phyloP scores from a whole-genome alignment of 23 red algal genomes.

The Chondrus crispus region DNA sequence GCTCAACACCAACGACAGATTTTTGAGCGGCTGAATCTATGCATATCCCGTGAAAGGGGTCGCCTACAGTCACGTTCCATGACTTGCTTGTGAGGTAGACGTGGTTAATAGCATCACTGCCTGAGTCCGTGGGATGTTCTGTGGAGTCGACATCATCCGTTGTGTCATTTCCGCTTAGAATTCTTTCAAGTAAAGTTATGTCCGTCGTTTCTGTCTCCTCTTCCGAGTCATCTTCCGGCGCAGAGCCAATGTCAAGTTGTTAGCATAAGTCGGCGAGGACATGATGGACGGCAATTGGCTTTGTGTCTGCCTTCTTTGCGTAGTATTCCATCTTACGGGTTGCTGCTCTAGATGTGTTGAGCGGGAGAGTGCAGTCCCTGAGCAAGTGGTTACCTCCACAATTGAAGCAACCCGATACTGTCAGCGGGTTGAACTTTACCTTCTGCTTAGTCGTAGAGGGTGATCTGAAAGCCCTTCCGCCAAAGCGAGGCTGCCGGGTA shows the following conservation, averaged over 20 bases:
- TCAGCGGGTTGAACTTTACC: conserved; percentile 11
- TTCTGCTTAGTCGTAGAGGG: neutral
- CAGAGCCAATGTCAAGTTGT: no score
- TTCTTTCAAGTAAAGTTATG: no score
- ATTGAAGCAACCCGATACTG: neutral
- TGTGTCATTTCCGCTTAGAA: no score
- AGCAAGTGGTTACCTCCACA: neutral
- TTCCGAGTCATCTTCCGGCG: no score
- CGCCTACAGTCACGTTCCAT: no score
- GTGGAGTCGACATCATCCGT: no score
- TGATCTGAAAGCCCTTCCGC: no score
- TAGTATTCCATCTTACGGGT: neutral
- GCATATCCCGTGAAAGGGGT: neutral
- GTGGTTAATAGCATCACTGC: no score
- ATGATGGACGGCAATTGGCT: neutral
- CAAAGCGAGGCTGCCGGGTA: no score
- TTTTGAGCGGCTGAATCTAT: neutral
- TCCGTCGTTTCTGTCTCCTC: no score
- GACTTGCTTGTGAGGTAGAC: no score
- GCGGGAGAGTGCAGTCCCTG: neutral
- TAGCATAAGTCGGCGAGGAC: neutral
- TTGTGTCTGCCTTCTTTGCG: neutral
- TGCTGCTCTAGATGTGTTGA: neutral
- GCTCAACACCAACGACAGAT: neutral
- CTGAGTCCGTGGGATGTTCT: no score